phyloP scores from a whole-genome alignment of 2,329 filamentous ascomycete species.

The Venturia aucupariae region DNA sequence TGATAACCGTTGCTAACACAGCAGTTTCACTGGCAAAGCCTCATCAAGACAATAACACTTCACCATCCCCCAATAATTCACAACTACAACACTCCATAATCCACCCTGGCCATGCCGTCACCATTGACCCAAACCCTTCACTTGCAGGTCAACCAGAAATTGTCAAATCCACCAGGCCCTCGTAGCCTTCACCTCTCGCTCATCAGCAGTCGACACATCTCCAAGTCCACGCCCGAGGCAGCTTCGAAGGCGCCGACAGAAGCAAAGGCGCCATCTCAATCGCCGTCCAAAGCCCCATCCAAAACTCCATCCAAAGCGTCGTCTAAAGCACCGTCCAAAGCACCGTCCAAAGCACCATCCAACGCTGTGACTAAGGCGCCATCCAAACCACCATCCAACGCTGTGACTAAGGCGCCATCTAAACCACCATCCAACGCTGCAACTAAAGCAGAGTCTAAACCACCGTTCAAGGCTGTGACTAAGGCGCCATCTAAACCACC shows the following conservation, averaged over 20 bases:
- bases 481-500: background rate
- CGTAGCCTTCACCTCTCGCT: background rate
- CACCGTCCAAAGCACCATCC: background rate
- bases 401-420: background rate
- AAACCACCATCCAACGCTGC: background rate
- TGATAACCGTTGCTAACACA: background rate
- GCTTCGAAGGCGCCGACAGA: background rate
- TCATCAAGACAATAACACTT: background rate
- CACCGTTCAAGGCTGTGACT: background rate
- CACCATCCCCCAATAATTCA: background rate
- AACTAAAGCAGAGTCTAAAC: background rate
- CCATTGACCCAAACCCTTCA: background rate
- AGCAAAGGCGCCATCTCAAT: background rate
- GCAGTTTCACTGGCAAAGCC: background rate
- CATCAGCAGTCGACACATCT: background rate
- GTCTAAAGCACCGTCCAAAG: background rate
- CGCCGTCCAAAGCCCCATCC: background rate
- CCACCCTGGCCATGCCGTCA: background rate
- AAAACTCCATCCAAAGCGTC: background rate
- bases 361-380: background rate
- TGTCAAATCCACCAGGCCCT: background rate
- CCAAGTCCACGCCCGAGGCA: background rate
- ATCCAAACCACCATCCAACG: background rate
- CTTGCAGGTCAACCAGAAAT: background rate
- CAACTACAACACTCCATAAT: background rate